phyloP scores from a whole-genome alignment of 2,329 filamentous ascomycete species.

The Pseudocercospora vitis region DNA sequence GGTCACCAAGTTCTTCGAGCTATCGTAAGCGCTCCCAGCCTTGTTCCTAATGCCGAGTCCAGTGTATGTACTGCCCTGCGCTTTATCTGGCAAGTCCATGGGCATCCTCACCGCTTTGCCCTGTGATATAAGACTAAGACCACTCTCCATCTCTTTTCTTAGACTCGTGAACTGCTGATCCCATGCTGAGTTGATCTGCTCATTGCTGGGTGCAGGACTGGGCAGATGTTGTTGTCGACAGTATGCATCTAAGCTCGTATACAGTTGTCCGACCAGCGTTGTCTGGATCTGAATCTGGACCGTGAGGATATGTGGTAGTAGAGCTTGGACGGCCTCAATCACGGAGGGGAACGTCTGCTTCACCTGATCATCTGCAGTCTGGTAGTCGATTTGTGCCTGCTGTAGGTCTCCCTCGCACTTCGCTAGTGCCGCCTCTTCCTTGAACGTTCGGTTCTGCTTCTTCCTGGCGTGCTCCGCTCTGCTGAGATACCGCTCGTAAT shows the following conservation, averaged over 20 bases:
- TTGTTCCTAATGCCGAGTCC: slow-evolving; percentile 50
- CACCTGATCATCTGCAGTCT: slow-evolving; percentile 72
- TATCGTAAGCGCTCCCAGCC: slow-evolving; percentile 14
- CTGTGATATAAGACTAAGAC: slow-evolving; percentile 61
- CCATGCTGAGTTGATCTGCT: slow-evolving; percentile 68
- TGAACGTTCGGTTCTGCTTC: slow-evolving; percentile 68
- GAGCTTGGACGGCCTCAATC: slow-evolving; percentile 66
- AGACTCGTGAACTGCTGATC: slow-evolving; percentile 62
- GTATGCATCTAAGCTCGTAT: slow-evolving; percentile 73
- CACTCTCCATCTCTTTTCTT: slow-evolving; percentile 65
- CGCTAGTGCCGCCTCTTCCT: slow-evolving; percentile 68
- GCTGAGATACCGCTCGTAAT: slow-evolving; percentile 76
- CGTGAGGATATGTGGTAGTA: slow-evolving; percentile 71
- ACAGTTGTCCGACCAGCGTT: slow-evolving; percentile 72
- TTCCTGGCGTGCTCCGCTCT: slow-evolving; percentile 68
- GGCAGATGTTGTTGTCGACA: slow-evolving; percentile 68
- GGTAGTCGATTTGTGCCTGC: slow-evolving; percentile 66
- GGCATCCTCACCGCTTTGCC: slow-evolving; percentile 66
- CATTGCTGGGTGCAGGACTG: slow-evolving; percentile 70
- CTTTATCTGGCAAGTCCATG: slow-evolving; percentile 50
- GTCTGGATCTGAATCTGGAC: slow-evolving; percentile 76
- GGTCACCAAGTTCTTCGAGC: slow-evolving; percentile 12
- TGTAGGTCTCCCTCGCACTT: slow-evolving; percentile 72
- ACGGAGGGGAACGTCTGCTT: slow-evolving; percentile 70
- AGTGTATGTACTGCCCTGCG: slow-evolving; percentile 45